Evolutionary conservation across 2,329 filamentous ascomycete species (phyloP).

Genomic region (Fusarium sp.): DNA sequence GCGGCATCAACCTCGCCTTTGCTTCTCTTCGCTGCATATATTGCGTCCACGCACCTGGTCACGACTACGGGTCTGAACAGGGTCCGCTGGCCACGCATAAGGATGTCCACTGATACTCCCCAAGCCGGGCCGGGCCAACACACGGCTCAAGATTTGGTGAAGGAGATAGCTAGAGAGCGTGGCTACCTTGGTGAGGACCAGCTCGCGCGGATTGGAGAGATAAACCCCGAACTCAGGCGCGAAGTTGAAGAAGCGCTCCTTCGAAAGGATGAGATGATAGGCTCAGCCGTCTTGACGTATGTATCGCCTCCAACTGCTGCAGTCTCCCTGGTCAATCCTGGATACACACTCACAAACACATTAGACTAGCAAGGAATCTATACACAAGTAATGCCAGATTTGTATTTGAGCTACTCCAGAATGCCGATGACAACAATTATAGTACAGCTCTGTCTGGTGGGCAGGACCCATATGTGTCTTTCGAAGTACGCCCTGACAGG

Average conservation of each 20-base stretch:
- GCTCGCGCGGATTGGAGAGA: constrained; percentile 32
- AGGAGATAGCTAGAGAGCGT: constrained; percentile 41
- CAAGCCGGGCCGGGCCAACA: constrained; percentile 2
- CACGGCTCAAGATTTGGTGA: constrained; percentile 36
- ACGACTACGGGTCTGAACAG: constrained; percentile 2
- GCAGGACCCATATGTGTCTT: constrained; percentile 52
- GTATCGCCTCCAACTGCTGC: background rate
- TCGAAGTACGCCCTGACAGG: constrained; percentile 52
- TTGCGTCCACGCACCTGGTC: background rate
- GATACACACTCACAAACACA: background rate
- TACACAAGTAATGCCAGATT: constrained; percentile 62
- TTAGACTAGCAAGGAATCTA: constrained; percentile 58
- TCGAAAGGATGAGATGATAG: constrained; percentile 44
- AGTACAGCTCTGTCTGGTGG: constrained; percentile 32
- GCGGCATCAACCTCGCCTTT: background rate
- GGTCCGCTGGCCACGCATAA: constrained; percentile 15
- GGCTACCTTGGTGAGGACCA: constrained; percentile 42
- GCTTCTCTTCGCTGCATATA: constrained; percentile 1
- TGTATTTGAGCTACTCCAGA: constrained; percentile 67
- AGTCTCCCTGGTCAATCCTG: background rate
- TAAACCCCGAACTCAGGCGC: constrained; percentile 34
- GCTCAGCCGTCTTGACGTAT: constrained; percentile 44
- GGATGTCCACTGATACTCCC: constrained; percentile 3
- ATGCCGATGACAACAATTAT: constrained; percentile 66
- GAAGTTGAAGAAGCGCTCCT: constrained; percentile 44